A percentile compares a stretch with the other conserved stretches of the same genome.
Evolutionary conservation across 352 stramenopile species (phyloP).

Genomic region (Phytophthora rubi): DNA sequence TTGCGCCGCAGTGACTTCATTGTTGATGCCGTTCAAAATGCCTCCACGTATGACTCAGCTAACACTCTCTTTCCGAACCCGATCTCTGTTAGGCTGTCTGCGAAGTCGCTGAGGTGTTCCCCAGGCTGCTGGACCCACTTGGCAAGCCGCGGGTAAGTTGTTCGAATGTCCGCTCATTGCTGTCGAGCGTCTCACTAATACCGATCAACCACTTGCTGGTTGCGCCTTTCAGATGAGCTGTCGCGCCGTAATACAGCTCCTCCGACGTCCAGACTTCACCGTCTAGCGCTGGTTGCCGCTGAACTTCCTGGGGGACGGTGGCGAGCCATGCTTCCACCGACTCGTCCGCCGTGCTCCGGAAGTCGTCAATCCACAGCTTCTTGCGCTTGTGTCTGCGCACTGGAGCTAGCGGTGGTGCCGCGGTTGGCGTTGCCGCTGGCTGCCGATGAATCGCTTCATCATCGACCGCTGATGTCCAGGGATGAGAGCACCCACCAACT

Average conservation of each 20-base stretch:
- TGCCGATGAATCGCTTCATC: no score
- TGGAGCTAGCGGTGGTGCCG: no score
- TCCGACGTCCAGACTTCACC: neutral
- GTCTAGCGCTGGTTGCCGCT: neutral
- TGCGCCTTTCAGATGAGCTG: neutral
- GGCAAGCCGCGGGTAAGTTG: neutral
- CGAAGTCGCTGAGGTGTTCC: neutral
- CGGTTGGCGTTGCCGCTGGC: no score
- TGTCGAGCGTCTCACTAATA: neutral
- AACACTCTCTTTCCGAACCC: neutral
- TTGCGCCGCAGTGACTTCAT: no score
- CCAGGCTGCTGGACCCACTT: neutral
- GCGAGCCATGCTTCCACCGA: neutral
- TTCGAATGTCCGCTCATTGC: neutral
- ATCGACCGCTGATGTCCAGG: no score
- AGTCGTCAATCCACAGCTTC: no score
- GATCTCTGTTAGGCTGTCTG: neutral
- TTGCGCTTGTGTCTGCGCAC: no score
- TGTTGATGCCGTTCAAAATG: no score
- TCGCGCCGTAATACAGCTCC: neutral
- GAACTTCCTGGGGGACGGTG: neutral
- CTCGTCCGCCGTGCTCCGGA: neutral
- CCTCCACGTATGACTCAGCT: no score
- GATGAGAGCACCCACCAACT: no score
- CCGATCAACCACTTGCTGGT: neutral